phyloP scores from a whole-genome alignment of 805 yeast genomes.

The Starmerella scarabaei region DNA sequence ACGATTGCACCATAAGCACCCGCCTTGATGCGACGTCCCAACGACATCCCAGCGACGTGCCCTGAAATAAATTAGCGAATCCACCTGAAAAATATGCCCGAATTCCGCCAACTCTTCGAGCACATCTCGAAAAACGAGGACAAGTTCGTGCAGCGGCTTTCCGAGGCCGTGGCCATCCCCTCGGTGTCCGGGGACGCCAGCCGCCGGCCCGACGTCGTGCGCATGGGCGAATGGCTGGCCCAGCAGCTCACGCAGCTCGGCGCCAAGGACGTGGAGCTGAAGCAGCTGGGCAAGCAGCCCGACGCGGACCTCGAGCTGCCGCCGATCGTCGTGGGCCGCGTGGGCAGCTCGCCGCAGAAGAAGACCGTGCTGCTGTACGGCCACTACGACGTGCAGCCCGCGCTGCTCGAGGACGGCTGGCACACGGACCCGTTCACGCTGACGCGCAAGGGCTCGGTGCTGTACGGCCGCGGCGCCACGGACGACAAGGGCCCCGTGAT shows the following conservation, averaged over 20 bases:
- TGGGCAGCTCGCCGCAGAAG: conserved; percentile 68
- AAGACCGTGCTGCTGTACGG: conserved; percentile 88
- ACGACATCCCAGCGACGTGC: too few relatives aligned
- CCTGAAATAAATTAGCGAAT: too few relatives aligned
- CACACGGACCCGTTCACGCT: conserved; percentile 76
- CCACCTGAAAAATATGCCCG: conserved; percentile 20
- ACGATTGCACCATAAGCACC: too few relatives aligned
- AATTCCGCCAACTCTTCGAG: conserved; percentile 30
- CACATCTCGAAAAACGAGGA: conserved; percentile 68
- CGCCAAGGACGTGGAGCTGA: conserved; percentile 67
- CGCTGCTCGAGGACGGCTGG: conserved; percentile 89
- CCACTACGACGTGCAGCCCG: conserved; percentile 98
- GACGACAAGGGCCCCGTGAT: conserved; percentile 98
- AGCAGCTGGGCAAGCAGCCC: conserved; percentile 65
- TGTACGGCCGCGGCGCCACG: conserved; percentile 88
- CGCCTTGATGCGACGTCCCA: too few relatives aligned
- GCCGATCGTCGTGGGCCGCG: conserved; percentile 85
- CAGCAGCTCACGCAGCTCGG: conserved; percentile 59
- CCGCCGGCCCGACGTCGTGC: conserved; percentile 76
- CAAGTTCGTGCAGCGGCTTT: conserved; percentile 40
- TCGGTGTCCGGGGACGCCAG: conserved; percentile 88
- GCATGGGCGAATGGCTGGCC: conserved; percentile 74
- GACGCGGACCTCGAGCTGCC: conserved; percentile 50
- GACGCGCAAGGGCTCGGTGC: conserved; percentile 45
- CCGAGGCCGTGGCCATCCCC: conserved; percentile 83